A percentile compares a stretch with the other conserved stretches of the same genome.
These are phyloP conservation scores for Botryosphaeria dothidea DNA, from an alignment of 2,329 filamentous ascomycete species.

Conservation along the genomic window DNA sequence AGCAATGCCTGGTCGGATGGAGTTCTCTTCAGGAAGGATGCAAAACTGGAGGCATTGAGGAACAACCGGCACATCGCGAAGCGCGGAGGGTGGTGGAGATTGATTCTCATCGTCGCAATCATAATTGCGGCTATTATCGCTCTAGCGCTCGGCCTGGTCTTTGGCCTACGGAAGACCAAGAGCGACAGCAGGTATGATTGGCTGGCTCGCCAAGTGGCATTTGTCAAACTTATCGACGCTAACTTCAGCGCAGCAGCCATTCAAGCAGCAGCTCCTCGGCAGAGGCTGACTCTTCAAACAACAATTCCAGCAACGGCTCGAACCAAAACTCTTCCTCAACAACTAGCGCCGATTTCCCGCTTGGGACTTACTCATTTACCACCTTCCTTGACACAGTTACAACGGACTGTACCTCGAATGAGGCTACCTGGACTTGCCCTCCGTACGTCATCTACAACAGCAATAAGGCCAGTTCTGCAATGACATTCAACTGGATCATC, in stretches of 20 bases:
- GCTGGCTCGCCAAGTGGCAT: neutral
- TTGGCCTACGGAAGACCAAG: slow-evolving; percentile 43
- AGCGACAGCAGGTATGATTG: slow-evolving; percentile 17
- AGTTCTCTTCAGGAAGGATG: slow-evolving; percentile 22
- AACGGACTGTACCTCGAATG: slow-evolving; percentile 60
- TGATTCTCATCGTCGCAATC: slow-evolving; percentile 36
- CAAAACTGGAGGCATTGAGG: slow-evolving; percentile 30
- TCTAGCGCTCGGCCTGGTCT: slow-evolving; percentile 39
- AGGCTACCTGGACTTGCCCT: slow-evolving; percentile 63
- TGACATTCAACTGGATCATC: slow-evolving; percentile 66
- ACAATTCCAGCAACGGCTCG: neutral
- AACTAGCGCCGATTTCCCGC: slow-evolving; percentile 52
- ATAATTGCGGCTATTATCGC: slow-evolving; percentile 38
- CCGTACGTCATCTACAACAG: slow-evolving; percentile 55
- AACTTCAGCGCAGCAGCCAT: neutral
- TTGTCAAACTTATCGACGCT: neutral
- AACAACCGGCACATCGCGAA: slow-evolving; percentile 17
- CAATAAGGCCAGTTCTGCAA: slow-evolving; percentile 41
- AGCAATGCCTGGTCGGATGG: slow-evolving; percentile 38
- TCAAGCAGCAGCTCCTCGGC: neutral
- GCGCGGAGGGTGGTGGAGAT: slow-evolving; percentile 41
- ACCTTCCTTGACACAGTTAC: slow-evolving; percentile 57
- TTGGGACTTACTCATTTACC: slow-evolving; percentile 63
- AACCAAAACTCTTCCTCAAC: slow-evolving; percentile 14
- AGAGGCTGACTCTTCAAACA: neutral